Base-by-base conservation (phyloP, 129 eudicot species). In the Cynara cardunculus region DNA sequence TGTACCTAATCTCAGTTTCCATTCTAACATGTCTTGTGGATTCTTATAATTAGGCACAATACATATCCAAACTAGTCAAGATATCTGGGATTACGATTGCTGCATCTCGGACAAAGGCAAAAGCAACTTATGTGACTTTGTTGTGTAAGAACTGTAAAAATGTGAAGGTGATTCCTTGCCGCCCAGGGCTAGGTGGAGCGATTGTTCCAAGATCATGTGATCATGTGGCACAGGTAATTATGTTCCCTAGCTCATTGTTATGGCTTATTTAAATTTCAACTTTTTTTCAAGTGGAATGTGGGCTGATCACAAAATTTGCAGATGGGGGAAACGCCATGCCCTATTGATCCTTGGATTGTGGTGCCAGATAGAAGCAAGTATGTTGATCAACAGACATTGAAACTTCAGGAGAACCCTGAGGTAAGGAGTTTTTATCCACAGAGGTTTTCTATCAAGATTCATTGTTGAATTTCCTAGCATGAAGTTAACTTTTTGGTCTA, bases 361-460 rank as follows among this genome's bases (percentile, higher is more conserved):
- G 93, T 96, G 71, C 98, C 99, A 77, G 99, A 96, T 86, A 93
- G 79, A 89, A 96, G 99, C 91, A 96, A 93, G 90, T 96, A 96
- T 83, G 99, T 96, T 76, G 99, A 96, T 86, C 99, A 96, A 68
- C 99, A 96, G 82, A 96, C 99, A 2, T 80, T 96, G 62, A 96
- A 96, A 73, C 88, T 96, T 79, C 99, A 96, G 83, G 99, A 96
- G 77, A 93, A 96, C 82, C 98, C 98, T 2, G 99, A 96, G 94
- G 99, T 95, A 77, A 77, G 76, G 19, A 62, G 34, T 61, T 49
- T 79, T 74, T 75, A 67, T 65, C 49, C 37, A 16, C 19, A 69
- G 3, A 26, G 25, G 35, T 69, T 56, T n/a, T 37, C 3, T 70
- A 5, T 68, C 5, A 49, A 46, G 35, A 32, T 32, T 46, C 11